Conservation (phyloP, 2,329 filamentous ascomycete genomes). For the Metarhizium humberi region DNA sequence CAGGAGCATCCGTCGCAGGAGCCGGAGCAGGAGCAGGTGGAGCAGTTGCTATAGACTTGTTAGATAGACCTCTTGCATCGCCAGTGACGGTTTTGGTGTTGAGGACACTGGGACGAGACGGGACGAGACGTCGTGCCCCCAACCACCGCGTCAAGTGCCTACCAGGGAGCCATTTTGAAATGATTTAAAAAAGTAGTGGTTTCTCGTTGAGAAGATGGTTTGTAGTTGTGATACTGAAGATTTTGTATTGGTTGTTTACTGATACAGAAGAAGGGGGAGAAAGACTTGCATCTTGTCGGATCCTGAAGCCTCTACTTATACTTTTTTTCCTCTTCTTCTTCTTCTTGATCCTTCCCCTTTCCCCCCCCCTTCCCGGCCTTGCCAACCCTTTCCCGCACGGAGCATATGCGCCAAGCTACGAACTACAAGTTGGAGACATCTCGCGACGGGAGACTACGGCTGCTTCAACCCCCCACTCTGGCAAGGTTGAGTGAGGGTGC, state of each 20-base stretch:
- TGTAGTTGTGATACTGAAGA: not conserved
- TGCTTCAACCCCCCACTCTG: not conserved
- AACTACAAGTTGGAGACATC: not conserved
- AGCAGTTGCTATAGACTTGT: slow-evolving; percentile 10
- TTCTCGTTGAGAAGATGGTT: not conserved
- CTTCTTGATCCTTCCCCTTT: not conserved
- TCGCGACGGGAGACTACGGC: not conserved
- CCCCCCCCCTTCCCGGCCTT: no score
- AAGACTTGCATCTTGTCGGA: not conserved
- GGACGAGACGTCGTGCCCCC: no score
- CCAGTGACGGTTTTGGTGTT: no score
- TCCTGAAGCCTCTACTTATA: slow-evolving; percentile 5
- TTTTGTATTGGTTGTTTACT: not conserved
- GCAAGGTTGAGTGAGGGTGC: not conserved
- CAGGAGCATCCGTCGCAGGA: slow-evolving; percentile 14
- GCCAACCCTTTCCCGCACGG: not conserved
- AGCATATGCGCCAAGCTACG: not conserved
- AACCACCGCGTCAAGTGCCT: not conserved
- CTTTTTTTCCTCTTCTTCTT: not conserved
- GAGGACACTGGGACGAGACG: no score
- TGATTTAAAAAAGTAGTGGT: not conserved
- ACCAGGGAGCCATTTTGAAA: slow-evolving; percentile 11
- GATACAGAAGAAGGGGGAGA: not conserved
- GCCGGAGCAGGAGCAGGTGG: slow-evolving; percentile 14
- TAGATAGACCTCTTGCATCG: not conserved